A percentile compares a stretch with the other conserved stretches of the same genome.
Evolutionary conservation across 495 filamentous ascomycete species (phyloP).

Genomic region (Aspergillus haitiensis): DNA sequence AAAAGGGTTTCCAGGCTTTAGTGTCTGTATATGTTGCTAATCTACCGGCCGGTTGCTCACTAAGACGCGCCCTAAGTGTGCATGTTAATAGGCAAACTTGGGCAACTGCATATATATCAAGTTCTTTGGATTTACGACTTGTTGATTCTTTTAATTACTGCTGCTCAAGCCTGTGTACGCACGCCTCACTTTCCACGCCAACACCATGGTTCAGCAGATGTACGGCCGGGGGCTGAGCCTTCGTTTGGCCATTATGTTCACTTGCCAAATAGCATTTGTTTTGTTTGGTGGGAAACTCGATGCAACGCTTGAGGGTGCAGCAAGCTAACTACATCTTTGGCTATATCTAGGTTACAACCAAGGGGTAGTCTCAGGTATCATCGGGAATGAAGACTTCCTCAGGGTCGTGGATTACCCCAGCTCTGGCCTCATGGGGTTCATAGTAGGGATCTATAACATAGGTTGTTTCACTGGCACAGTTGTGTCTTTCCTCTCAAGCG

Average conservation of each 20-base stretch:
- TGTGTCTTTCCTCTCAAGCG: constrained; percentile 44
- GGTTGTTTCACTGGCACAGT: constrained; percentile 47
- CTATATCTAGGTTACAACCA: constrained; percentile 52
- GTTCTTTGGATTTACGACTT: constrained; percentile 12
- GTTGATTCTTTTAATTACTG: not conserved
- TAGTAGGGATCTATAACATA: constrained; percentile 53
- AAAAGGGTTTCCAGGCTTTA: constrained; percentile 10
- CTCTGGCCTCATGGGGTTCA: constrained; percentile 43
- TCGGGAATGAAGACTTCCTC: constrained; percentile 50
- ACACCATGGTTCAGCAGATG: constrained; percentile 30
- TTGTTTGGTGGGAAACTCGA: constrained; percentile 34
- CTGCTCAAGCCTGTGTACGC: constrained; percentile 6
- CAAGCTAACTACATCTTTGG: constrained; percentile 13
- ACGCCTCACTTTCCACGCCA: not conserved
- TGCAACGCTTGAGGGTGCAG: constrained; percentile 3
- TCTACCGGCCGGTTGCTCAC: constrained; percentile 11
- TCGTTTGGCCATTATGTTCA: constrained; percentile 40
- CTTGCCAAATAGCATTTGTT: constrained; percentile 42
- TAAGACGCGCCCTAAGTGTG: constrained; percentile 18
- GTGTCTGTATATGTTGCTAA: constrained; percentile 13
- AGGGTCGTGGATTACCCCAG: constrained; percentile 41
- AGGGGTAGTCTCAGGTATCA: constrained; percentile 53
- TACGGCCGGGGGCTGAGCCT: constrained; percentile 39
- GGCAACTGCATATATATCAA: constrained; percentile 17
- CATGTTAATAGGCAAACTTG: constrained; percentile 17